Evolutionary conservation across 2,329 filamentous ascomycete species (phyloP), one percentile per base, ranked within the genome.

Genomic region (Cladosporium phlei): DNA sequence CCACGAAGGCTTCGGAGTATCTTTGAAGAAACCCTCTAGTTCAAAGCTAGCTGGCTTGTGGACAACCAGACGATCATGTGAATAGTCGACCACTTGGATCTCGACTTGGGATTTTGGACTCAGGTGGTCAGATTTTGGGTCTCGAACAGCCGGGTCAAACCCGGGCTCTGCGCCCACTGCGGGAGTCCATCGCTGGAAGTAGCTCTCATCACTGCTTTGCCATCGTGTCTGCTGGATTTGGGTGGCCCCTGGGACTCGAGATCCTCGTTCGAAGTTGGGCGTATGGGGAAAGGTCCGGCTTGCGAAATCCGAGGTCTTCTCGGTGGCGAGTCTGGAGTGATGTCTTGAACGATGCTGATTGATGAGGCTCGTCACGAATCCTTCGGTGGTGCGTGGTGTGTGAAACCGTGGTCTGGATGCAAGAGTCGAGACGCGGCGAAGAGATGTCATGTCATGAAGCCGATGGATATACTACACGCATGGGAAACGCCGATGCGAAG

Each of bases 21-120:
- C 25, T n/a, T 75, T 67, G 43, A 96, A 63, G 50, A 93, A 95
- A 0, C 74, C 71, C 37, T 80, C 76, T 10, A 96, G 73, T 19
- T 75, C 75, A 3, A 76, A 72, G 57, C 94, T 95, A 49, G 84
- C 75, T 30, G 93, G 74, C 56, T 84, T 78, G 10, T 78, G 70
- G 61, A 95, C 81, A 20, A 80, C 68, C 9, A 62, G 43, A 4
- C 48, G 54, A 9, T 85, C 74, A 50, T 83, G 77, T 7, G 84
- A 86, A 61, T 90, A 95, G 62, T 96, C 89, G 34, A 95, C 83
- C 1, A 95, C 79, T 1, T 85, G 91, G 42, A 95, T 91, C 37
- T 88, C 79, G 62, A 88, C 93, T 9, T 52, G 38, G 7, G 32
- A 21, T 9, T 50, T 38, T 14, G 49, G 27, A 19, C 45, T 39